A percentile compares a stretch with the other conserved stretches of the same genome.
Conservation (phyloP, 2,329 filamentous ascomycete genomes). For the Sporothrix sp. region DNA sequence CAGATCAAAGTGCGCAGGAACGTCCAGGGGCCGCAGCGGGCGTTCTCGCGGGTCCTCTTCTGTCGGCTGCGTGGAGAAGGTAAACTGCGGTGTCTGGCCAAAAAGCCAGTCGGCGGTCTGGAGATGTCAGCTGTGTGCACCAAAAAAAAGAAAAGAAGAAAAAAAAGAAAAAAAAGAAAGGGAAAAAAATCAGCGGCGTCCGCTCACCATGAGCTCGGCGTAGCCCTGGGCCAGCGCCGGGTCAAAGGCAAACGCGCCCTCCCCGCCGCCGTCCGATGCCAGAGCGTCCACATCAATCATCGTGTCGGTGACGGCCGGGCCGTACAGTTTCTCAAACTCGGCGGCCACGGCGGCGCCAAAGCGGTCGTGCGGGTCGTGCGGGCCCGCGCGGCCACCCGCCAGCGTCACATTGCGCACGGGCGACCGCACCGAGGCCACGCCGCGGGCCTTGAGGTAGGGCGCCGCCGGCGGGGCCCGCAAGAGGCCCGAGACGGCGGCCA, state of each 20-base stretch:
- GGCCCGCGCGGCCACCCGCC: neutral
- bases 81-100: slow-evolving; percentile 77
- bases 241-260: slow-evolving; percentile 34
- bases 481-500: slow-evolving; percentile 57
- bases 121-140: neutral
- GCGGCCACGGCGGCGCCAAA: slow-evolving; percentile 48
- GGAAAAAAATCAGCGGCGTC: too few relatives aligned
- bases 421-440: slow-evolving; percentile 85
- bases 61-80: slow-evolving; percentile 52
- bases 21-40: slow-evolving; percentile 37
- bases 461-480: slow-evolving; percentile 65
- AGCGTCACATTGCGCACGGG: slow-evolving; percentile 62
- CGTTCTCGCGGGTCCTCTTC: slow-evolving; percentile 48
- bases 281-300: slow-evolving; percentile 39
- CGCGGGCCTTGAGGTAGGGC: slow-evolving; percentile 66
- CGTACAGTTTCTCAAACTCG: slow-evolving; percentile 62
- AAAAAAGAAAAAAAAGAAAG: too few relatives aligned
- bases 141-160: neutral
- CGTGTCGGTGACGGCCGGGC: slow-evolving; percentile 26
- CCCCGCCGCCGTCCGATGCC: slow-evolving; percentile 31
- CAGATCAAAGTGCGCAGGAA: slow-evolving; percentile 31
- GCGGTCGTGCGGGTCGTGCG: slow-evolving; percentile 16
- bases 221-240: slow-evolving; percentile 42
- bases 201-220: slow-evolving; percentile 37
- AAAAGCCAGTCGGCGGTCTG: slow-evolving; percentile 67